Evolutionary conservation across 768 basidiomycete species (phyloP).

Genomic region (Macrolepiota albuminosa): DNA sequence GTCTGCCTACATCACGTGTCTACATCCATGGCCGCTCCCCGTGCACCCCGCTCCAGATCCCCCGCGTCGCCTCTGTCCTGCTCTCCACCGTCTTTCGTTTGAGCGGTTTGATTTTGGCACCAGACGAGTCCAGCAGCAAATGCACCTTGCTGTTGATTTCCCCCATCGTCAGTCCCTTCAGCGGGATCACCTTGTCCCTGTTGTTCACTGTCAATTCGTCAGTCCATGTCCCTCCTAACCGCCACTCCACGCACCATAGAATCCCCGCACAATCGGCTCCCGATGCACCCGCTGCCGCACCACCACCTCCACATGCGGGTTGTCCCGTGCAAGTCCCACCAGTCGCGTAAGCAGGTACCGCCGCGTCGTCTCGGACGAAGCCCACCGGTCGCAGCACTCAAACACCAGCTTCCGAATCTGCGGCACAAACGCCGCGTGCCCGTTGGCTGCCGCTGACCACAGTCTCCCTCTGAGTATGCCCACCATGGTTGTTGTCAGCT

Average conservation of each 20-base stretch:
- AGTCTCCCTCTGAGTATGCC: conserved; percentile 41
- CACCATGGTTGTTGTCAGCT: conserved; percentile 4
- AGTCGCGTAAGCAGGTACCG: conserved; percentile 62
- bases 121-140: conserved; percentile 82
- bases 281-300: conserved; percentile 69
- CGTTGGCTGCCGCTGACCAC: conserved; percentile 65
- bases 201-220: conserved; percentile 55
- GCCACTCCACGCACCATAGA: conserved; percentile 52
- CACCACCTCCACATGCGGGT: conserved; percentile 85
- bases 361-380: conserved; percentile 69
- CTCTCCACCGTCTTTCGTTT: conserved; percentile 77
- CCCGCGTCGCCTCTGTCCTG: conserved; percentile 73
- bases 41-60: conserved; percentile 89
- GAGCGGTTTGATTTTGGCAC: conserved; percentile 77
- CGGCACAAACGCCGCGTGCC: conserved; percentile 69
- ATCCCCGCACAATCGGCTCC: conserved; percentile 79
- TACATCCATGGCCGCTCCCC: conserved; percentile 52
- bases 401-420: conserved; percentile 84
- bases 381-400: conserved; percentile 83
- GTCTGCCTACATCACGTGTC: conserved; percentile 24
- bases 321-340: conserved; percentile 57
- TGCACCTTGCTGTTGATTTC: conserved; percentile 75
- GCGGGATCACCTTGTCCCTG: conserved; percentile 82
- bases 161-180: conserved; percentile 70
- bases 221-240: not conserved